Evolutionary conservation across 345 rosid species (phyloP).

Genomic region (Camelina laxa): DNA sequence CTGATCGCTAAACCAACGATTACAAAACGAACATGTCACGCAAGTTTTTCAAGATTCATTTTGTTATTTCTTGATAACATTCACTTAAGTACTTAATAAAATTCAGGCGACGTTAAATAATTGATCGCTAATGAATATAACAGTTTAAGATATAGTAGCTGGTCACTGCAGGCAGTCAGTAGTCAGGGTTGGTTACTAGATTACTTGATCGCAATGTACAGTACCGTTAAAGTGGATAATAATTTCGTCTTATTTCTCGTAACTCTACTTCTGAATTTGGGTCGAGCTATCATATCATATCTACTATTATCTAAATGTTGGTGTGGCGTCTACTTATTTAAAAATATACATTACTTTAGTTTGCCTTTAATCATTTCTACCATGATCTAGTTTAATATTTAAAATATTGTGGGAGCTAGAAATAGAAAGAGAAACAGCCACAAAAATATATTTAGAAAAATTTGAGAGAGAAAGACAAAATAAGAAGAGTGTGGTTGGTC

Average conservation of each 20-base stretch:
- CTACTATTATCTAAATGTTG: not conserved
- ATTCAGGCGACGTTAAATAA: too few relatives aligned
- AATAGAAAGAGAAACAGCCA: constrained; percentile 28
- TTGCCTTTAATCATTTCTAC: constrained; percentile 16
- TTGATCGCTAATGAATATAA: too few relatives aligned
- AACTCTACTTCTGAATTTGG: not conserved
- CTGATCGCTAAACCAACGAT: too few relatives aligned
- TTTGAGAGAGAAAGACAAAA: not conserved
- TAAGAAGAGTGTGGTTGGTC: constrained; percentile 8
- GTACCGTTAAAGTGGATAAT: not conserved
- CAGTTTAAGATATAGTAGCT: too few relatives aligned
- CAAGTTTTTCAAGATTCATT: too few relatives aligned
- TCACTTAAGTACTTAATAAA: too few relatives aligned
- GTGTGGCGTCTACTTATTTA: constrained; percentile 2
- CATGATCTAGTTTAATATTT: not conserved
- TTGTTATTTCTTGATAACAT: too few relatives aligned
- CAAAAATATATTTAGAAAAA: constrained; percentile 19
- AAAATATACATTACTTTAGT: constrained; percentile 12
- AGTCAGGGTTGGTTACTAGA: too few relatives aligned
- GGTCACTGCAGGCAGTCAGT: too few relatives aligned
- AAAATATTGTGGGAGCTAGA: not conserved
- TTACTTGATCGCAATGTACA: too few relatives aligned
- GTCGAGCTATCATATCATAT: not conserved
- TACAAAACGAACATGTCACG: too few relatives aligned
- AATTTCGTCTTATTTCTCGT: not conserved